Base-by-base conservation (phyloP, 768 basidiomycete genomes). In the Tubosaeta sp. region DNA sequence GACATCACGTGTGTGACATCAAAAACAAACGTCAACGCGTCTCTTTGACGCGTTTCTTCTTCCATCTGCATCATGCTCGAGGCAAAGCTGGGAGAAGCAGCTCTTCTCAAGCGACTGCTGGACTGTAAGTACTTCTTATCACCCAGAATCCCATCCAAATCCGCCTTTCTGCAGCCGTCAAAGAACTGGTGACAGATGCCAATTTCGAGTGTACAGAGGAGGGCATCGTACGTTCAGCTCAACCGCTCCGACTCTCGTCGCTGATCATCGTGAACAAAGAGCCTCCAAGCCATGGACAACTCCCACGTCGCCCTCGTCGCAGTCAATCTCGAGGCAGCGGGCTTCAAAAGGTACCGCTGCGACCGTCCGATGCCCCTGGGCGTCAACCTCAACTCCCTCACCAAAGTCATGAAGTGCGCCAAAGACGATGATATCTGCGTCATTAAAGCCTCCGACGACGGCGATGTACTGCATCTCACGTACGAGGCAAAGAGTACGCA, bases 201-300 rank as follows among this genome's bases (percentile, higher is more conserved):
- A 98, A 98, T 72, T 97, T 98, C 62, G 90, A 95, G 65, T 97
- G 95, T 71, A 91, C 84, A 55, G 95, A 99, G 58, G 92, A 95
- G 58, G 97, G 95, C 32, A 86, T 99, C 60, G 85, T 86, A 57
- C 55, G 84, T 76, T 35, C 25, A 14, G 42, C 14, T 26, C 31
- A 9, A 9, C 27, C 16, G 3, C 6, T 9, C 2, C 12, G 0
- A 16, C 0, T 35, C 37, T 27, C 7, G 3, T 14, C 5, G 8
- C 35, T 64, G 19, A 58, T 19, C 35, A 1, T 37, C 0, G 11
- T 25, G 8, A 7, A 25, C n/a, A 5, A 46, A 85, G 85, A 83
- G 83, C 50, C 81, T 99, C 5, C 95, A 98, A 76, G 97, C 95
- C 4, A 99, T 98, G 95, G 97, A 98, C 76, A 98, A 97, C 79